Conservation (phyloP, 2,329 filamentous ascomycete genomes). For the Colletotrichum spaethianum region DNA sequence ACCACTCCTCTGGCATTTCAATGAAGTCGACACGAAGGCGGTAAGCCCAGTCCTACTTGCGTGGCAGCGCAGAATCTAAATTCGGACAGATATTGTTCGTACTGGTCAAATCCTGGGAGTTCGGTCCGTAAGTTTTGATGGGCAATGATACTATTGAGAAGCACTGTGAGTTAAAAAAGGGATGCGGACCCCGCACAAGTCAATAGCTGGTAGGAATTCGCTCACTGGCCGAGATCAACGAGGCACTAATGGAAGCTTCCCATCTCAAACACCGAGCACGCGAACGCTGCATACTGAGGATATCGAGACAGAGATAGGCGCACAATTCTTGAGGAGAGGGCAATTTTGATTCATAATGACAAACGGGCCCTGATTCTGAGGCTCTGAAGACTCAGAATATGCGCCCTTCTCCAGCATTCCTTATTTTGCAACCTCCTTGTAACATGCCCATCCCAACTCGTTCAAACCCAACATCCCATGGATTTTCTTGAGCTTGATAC, state of each 20-base stretch:
- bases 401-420: not conserved
- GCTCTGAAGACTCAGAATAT: not conserved
- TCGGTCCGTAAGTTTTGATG: not conserved
- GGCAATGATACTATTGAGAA: not conserved
- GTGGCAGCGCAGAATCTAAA: not conserved
- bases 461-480: not conserved
- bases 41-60: not conserved
- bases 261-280: no score
- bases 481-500: not conserved
- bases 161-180: not conserved
- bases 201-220: not conserved
- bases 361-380: not conserved
- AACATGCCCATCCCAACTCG: not conserved
- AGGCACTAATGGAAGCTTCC: not conserved
- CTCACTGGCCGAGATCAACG: not conserved
- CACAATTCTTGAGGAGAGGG: no score
- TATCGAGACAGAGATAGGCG: no score
- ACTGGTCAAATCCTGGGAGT: not conserved
- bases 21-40: not conserved
- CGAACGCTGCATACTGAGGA: not conserved
- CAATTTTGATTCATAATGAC: no score
- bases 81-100: not conserved
- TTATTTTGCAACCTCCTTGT: not conserved
- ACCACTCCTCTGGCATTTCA: not conserved
- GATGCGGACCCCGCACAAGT: not conserved